These are phyloP conservation scores for Alloteropsis semialata DNA, from an alignment of 176 grass and related monocot species.

Conservation along the genomic window DNA sequence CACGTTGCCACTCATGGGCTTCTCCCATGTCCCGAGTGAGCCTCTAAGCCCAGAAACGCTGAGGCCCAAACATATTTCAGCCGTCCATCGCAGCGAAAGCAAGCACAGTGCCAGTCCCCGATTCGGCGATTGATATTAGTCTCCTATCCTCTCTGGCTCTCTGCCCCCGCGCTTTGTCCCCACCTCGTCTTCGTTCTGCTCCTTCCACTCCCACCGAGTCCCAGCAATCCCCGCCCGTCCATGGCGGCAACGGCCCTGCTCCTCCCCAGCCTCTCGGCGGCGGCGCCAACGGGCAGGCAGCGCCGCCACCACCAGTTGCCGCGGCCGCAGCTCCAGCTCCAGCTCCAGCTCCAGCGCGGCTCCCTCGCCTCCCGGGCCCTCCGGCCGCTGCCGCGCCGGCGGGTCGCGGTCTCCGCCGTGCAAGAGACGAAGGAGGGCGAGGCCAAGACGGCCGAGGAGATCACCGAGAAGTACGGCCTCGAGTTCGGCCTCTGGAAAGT, in stretches of 20 bases:
- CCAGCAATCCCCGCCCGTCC: conserved; percentile 11
- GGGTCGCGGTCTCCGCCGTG: conserved; percentile 50
- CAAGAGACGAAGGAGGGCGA: conserved; percentile 56
- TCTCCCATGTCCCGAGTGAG: neutral
- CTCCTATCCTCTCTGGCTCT: too few relatives aligned
- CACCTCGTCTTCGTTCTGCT: conserved; percentile 4
- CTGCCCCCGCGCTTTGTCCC: neutral
- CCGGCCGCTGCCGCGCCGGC: conserved; percentile 11
- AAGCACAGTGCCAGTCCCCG: neutral
- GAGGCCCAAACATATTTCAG: neutral
- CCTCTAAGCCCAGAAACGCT: neutral
- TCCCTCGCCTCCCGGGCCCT: neutral
- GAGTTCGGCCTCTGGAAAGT: conserved; percentile 96
- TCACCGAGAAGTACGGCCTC: conserved; percentile 91
- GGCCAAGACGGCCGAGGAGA: conserved; percentile 63
- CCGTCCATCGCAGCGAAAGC: conserved; percentile 7
- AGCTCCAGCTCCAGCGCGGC: conserved; percentile 8
- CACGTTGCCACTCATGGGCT: conserved; percentile 11
- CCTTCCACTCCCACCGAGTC: neutral
- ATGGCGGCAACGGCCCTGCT: conserved; percentile 63
- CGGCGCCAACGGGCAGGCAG: neutral
- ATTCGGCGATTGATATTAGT: too few relatives aligned
- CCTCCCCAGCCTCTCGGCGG: conserved; percentile 29
- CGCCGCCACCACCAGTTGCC: neutral
- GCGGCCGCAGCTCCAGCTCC: conserved; percentile 14